Evolutionary conservation across 2,329 filamentous ascomycete genomes (phyloP), one percentile per base, ranked within the genome.

Genomic region (Penicillium digitatum): DNA sequence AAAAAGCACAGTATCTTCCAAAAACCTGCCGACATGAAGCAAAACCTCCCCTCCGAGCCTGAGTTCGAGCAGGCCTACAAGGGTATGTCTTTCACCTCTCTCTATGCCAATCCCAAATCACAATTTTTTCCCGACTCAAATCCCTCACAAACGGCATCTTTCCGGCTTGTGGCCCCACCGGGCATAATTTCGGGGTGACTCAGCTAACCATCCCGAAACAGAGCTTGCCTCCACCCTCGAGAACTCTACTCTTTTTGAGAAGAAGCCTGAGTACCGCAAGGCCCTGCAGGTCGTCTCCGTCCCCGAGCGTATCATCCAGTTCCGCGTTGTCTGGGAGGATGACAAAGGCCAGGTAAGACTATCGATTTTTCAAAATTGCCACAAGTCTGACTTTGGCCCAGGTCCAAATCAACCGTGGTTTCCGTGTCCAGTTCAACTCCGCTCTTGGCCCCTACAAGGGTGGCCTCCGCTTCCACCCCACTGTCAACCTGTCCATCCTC

Each of bases 41-140:
- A 91, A 65, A 87, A 94, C 81, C 82, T 94, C 70, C 85, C 89
- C 49, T 79, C 80, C 62, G 93, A 97, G 85, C 93, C 94, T 72
- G 93, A 99, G 82, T 97, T 97, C 81, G 87, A 96, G 86, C 93
- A 97, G 85, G 93, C 93, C 72, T 95, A 95, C 85, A 90, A 91
- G 76, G 90, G 90, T 95, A 79, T 71, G 82, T 74, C 52, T 43
- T 14, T 31, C 9, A 3, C 44, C 52, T 27, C 46, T 10, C 26
- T 29, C 7, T 11, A 26, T 46, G 54, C 35, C 35, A 31, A n/a
- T 26, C 11, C 34, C 24, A 32, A 11, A 55, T 49, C 40, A 43
- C 31, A 11, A 31, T 22, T 45, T 26, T 27, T 7, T 7, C 32
- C 45, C 32, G 45, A 16, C 11, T 16, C n/a, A 26, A 18, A n/a